Evolutionary conservation across 148 eudicot species (phyloP).

Genomic region (Chenopodium berlandieri): DNA sequence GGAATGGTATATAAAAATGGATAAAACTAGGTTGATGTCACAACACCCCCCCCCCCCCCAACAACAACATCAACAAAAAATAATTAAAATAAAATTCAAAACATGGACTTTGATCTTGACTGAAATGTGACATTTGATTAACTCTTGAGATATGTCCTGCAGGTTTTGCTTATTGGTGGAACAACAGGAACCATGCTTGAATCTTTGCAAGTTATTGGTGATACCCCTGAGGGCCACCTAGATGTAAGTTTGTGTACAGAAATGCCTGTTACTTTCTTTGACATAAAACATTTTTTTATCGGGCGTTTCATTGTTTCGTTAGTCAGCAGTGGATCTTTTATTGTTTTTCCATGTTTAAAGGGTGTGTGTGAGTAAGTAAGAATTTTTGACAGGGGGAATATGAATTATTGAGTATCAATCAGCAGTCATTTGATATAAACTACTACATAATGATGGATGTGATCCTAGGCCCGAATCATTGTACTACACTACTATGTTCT

Average conservation of each 20-base stretch:
- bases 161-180: constrained; percentile 98
- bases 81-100: no score
- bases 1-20: no score
- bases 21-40: no score
- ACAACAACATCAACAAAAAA: no score
- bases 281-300: neutral
- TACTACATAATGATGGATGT: neutral
- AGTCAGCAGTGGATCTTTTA: no score
- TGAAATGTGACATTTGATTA: neutral
- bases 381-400: no score
- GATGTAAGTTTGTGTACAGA: constrained; percentile 55
- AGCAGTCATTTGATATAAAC: neutral
- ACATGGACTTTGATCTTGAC: neutral
- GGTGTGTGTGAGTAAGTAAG: neutral
- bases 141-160: constrained; percentile 24
- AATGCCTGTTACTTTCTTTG: constrained; percentile 10
- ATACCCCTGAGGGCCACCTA: constrained; percentile 50
- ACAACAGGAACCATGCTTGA: constrained; percentile 99
- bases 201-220: constrained; percentile 90
- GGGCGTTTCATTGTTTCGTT: neutral
- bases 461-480: neutral
- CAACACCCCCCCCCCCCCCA: no score
- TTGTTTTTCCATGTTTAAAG: neutral
- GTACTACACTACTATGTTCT: no score
- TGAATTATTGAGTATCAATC: neutral